These are phyloP conservation scores for Apiospora phragmitis DNA, from an alignment of 2,329 filamentous ascomycete species.

Conservation along the genomic window DNA sequence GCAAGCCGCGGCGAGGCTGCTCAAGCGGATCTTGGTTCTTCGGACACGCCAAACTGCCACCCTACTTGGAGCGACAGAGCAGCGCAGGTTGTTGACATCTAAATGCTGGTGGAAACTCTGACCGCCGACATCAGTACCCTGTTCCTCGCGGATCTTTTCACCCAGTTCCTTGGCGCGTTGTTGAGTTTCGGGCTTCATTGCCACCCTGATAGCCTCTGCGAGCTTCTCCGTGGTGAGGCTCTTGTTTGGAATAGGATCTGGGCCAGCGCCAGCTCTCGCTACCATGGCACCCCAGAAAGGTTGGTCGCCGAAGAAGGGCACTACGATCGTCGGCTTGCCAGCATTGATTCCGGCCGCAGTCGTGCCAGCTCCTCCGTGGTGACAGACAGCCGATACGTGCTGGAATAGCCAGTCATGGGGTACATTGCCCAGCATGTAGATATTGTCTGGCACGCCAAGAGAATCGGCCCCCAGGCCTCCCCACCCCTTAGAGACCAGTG, in stretches of 20 bases:
- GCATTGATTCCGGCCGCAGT: constrained; percentile 83
- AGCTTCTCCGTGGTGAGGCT: constrained; percentile 66
- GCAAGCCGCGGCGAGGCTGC: constrained; percentile 70
- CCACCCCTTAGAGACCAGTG: constrained; percentile 86
- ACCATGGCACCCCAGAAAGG: constrained; percentile 83
- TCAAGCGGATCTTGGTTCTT: constrained; percentile 66
- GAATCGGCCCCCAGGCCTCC: constrained; percentile 77
- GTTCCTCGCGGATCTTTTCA: constrained; percentile 65
- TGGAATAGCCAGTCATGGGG: constrained; percentile 91
- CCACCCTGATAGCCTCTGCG: constrained; percentile 62
- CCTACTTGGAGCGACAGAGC: constrained; percentile 66
- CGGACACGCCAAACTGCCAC: constrained; percentile 76
- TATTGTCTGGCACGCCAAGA: constrained; percentile 68
- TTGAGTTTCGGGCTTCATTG: constrained; percentile 59
- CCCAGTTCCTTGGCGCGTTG: constrained; percentile 60
- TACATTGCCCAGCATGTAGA: constrained; percentile 82
- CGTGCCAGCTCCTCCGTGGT: constrained; percentile 86
- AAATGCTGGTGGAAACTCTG: constrained; percentile 73
- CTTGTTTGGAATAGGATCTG: constrained; percentile 68
- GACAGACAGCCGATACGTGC: constrained; percentile 77
- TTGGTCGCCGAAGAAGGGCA: constrained; percentile 87
- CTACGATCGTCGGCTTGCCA: constrained; percentile 77
- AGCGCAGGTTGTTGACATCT: constrained; percentile 65
- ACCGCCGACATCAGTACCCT: constrained; percentile 62
- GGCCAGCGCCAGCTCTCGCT: constrained; percentile 69